Percentiles rank a stretch among this genome's conserved stretches.
phyloP scores from a whole-genome alignment of 306 rosid species.

The Leucaena leucocephala region DNA sequence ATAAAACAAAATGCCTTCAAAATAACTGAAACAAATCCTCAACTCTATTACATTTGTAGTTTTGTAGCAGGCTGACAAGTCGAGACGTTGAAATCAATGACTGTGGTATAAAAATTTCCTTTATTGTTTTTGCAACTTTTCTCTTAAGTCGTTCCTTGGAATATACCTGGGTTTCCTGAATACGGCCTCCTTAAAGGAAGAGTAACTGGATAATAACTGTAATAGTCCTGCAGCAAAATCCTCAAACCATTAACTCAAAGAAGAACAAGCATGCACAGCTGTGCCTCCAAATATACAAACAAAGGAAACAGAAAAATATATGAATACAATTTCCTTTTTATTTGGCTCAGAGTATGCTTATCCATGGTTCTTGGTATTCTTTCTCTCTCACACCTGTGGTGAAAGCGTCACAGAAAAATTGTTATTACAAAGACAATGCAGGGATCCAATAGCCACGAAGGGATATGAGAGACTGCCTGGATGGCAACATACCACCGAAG shows the following conservation, averaged over 20 bases:
- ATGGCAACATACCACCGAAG: conserved; percentile 46
- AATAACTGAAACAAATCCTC: conserved; percentile 13
- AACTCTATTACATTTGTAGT: not conserved
- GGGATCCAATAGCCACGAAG: conserved; percentile 21
- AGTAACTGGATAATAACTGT: conserved; percentile 63
- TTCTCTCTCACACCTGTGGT: conserved; percentile 43
- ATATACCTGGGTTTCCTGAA: conserved; percentile 86
- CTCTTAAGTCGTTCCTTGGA: conserved; percentile 8
- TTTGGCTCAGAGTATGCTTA: conserved; percentile 40
- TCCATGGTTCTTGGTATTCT: conserved; percentile 87
- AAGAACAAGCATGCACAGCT: conserved; percentile 31
- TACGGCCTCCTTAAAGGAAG: conserved; percentile 81
- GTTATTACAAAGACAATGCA: conserved; percentile 30
- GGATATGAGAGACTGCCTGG: not conserved
- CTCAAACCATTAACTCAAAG: conserved; percentile 31
- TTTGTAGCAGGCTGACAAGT: not conserved
- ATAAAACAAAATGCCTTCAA: conserved; percentile 17
- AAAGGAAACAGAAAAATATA: not conserved
- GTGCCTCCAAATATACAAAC: conserved; percentile 20
- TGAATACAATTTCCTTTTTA: conserved; percentile 3
- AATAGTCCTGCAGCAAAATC: conserved; percentile 65
- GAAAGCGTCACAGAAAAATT: conserved; percentile 37
- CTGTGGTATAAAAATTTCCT: conserved; percentile 13
- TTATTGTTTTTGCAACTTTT: not conserved
- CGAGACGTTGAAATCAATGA: not conserved